Conservation (phyloP, 306 rosid genomes). For the Medicago truncatula region MtrunA17r5.0-ANR NC_053045.1:57574501-57575000, state of each 20-base stretch:
- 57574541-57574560: conserved; percentile 46
- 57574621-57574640: conserved; percentile 50
- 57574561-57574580: conserved; percentile 61
- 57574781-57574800: conserved; percentile 58
- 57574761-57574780: conserved; percentile 86
- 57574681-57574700: conserved; percentile 57
- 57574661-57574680: conserved; percentile 49
- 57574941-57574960: conserved; percentile 36
- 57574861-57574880: conserved; percentile 65
- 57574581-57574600: conserved; percentile 82
- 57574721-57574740: conserved; percentile 54
- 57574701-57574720: conserved; percentile 55
- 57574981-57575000: conserved; percentile 31
- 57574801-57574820: conserved; percentile 58
- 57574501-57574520: conserved; percentile 41
- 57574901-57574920: conserved; percentile 53
- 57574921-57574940: conserved; percentile 27
- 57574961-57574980: conserved; percentile 35
- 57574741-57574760: conserved; percentile 67
- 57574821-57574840: conserved; percentile 56
- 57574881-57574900: conserved; percentile 60
- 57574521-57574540: conserved; percentile 65
- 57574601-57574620: conserved; percentile 69
- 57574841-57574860: conserved; percentile 56
- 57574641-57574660: conserved; percentile 48